Base-by-base conservation (phyloP, 1,284 basidiomycete species). In the Ustilago trichophora region DNA sequence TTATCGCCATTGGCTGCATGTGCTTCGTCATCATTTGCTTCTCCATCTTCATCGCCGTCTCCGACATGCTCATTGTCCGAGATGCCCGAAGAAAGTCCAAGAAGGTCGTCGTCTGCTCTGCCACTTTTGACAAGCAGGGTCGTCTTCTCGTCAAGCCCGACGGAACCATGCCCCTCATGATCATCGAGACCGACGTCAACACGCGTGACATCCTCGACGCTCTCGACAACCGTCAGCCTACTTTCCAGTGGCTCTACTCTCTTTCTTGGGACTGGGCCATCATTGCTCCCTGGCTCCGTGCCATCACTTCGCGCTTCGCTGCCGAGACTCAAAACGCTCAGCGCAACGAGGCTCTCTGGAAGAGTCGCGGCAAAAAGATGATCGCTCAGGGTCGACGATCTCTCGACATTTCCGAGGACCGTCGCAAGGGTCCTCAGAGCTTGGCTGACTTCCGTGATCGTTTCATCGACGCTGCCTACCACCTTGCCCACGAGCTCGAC, bases 161-260 rank as follows among this genome's bases (percentile, higher is more conserved):
- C 68, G 85, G 84, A 38, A 83, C 82, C 25, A 78, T 85, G 42
- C 85, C 85, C 10, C 82, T 85, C 78, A 82, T 84, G 69, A 81
- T 84, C 48, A 84, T 85, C 67, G 82, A 85, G 75, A 84, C 84
- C 8, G 83, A 84, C 32, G 81, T 84, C 47, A 77, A 68, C 62
- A 62, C 50, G 8, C 55, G 82, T 64, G 82, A 83, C 51, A 82
- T 85, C 25, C 75, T 84, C 7, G 77, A 81, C 29, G 83, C 84
- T 42, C 80, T 85, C 12, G 83, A 85, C 73, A 83, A 83, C 21
- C 80, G 83, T 19, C 81, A 83, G 55, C 76, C 82, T 11, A 84
- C 83, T 16, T 85, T 85, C 81, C 85, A 85, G 74, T 85, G 84
- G 84, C 81, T 85, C 24, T 85, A 84, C 77, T 80, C 83, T 49